Conservation (phyloP, 2,329 filamentous ascomycete species). For the Colletotrichum gloeosporioides region DNA sequence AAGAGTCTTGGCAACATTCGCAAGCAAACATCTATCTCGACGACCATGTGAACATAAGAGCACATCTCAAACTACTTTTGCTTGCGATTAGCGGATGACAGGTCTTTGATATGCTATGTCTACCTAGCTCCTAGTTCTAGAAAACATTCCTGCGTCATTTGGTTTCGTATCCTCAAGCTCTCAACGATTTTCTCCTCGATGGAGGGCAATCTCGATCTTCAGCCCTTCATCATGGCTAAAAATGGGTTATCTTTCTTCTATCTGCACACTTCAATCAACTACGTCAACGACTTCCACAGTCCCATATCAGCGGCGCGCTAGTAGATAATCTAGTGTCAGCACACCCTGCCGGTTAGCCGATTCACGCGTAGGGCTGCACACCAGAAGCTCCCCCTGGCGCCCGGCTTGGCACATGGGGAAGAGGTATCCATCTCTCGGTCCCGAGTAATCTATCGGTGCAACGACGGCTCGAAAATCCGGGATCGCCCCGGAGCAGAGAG, state of each 20-base stretch:
- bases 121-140: rapidly evolving
- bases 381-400: not conserved
- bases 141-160: not conserved
- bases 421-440: not conserved
- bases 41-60: too few relatives aligned
- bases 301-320: not conserved
- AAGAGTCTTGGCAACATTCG: not conserved
- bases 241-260: not conserved
- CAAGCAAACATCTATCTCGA: too few relatives aligned
- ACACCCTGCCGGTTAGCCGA: not conserved
- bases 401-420: not conserved
- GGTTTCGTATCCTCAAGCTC: not conserved
- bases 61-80: too few relatives aligned
- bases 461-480: not conserved
- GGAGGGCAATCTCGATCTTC: not conserved
- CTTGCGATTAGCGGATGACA: not conserved
- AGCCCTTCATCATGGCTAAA: not conserved
- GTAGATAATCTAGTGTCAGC: not conserved
- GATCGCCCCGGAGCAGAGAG: not conserved
- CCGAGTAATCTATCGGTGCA: not conserved
- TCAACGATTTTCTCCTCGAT: not conserved
- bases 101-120: not conserved
- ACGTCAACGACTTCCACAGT: not conserved
- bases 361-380: not conserved
- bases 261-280: not conserved